Percentiles rank a stretch among this genome's conserved stretches.
These are phyloP conservation scores for Colletotrichum limetticola DNA, from an alignment of 2,329 filamentous ascomycete genomes.

Conservation along the genomic window DNA sequence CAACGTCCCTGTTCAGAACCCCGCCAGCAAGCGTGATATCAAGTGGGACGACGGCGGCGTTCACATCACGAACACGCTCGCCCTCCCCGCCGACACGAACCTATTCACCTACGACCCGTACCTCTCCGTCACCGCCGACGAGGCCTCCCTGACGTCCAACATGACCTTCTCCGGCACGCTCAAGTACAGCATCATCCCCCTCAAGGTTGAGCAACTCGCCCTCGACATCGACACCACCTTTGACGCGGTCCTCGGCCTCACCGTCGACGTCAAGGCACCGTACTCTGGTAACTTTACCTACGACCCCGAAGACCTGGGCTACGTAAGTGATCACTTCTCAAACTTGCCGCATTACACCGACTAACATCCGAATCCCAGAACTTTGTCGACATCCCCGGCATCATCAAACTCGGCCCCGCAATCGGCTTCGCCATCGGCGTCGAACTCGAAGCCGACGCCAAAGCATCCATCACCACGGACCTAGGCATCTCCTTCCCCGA, in stretches of 20 bases:
- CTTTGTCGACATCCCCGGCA: conserved; percentile 36
- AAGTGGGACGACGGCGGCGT: conserved; percentile 36
- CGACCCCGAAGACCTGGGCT: conserved; percentile 29
- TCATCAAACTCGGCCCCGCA: conserved; percentile 29
- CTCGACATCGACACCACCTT: conserved; percentile 39
- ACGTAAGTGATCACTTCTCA: background rate
- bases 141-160: conserved; percentile 36
- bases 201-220: conserved; percentile 37
- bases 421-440: conserved; percentile 35
- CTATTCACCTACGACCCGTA: conserved; percentile 35
- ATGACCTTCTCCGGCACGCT: conserved; percentile 38
- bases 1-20: conserved; percentile 32
- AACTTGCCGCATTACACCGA: background rate
- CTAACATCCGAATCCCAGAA: background rate
- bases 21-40: conserved; percentile 37
- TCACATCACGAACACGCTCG: conserved; percentile 36
- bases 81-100: conserved; percentile 36
- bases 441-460: conserved; percentile 28
- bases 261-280: conserved; percentile 34
- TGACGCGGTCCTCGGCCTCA: conserved; percentile 34
- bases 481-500: conserved; percentile 37
- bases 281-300: conserved; percentile 36
- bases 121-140: conserved; percentile 37
- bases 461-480: conserved; percentile 34
- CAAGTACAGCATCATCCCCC: conserved; percentile 36